These are phyloP conservation scores for Abrus precatorius DNA, from an alignment of 306 rosid species.

Conservation along the genomic window DNA sequence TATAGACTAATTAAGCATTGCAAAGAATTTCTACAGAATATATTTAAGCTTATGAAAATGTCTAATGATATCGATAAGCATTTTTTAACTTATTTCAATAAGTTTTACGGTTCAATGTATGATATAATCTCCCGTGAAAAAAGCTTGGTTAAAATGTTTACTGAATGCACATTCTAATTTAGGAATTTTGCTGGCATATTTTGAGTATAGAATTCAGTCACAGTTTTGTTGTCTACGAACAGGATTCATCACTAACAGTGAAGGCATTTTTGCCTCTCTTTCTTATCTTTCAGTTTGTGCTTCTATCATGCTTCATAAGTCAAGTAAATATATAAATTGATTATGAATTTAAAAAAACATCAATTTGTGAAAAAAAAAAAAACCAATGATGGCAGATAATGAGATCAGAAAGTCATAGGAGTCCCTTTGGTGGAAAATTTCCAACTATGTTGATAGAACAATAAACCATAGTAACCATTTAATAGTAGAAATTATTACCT, in stretches of 20 bases:
- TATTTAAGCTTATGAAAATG: not conserved
- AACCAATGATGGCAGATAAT: not conserved
- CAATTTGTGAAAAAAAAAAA: not conserved
- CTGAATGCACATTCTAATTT: not conserved
- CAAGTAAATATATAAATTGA: not conserved
- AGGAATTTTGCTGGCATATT: not conserved
- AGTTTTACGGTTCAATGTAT: not conserved
- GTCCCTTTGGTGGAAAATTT: constrained; percentile 14
- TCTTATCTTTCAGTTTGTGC: constrained; percentile 9
- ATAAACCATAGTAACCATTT: not conserved
- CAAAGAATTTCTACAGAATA: not conserved
- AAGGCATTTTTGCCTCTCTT: not conserved
- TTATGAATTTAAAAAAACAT: constrained; percentile 2
- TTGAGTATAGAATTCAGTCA: not conserved
- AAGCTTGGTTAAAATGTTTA: not conserved
- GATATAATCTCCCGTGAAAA: not conserved
- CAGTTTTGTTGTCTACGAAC: not conserved
- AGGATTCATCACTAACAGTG: not conserved
- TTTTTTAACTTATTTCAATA: not conserved
- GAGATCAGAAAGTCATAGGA: not conserved
- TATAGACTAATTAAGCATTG: not conserved
- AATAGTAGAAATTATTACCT: constrained; percentile 1
- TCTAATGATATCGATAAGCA: not conserved
- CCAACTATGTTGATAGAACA: constrained; percentile 25
- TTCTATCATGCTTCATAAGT: constrained; percentile 1